Percentiles rank a stretch among this genome's conserved stretches.
phyloP scores from a whole-genome alignment of 371 early-diverging fungal species.

The Mortierella sp. region DNA sequence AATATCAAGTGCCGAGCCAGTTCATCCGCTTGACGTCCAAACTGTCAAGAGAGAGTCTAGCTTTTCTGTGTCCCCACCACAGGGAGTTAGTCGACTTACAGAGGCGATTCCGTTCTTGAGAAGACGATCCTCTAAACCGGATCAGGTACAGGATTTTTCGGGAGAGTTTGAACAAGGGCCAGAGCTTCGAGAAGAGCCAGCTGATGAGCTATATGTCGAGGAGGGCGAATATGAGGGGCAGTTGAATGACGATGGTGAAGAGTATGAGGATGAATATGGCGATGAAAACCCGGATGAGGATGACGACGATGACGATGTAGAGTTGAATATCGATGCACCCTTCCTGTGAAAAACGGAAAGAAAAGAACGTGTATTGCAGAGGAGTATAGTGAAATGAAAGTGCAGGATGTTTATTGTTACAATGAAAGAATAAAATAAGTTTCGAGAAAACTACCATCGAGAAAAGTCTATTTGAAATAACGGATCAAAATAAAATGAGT shows the following conservation, averaged over 20 bases:
- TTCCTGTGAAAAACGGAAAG: slow-evolving; percentile 18
- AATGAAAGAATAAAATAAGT: background rate
- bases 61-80: slow-evolving; percentile 48
- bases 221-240: slow-evolving; percentile 41
- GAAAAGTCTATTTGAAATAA: slow-evolving; percentile 33
- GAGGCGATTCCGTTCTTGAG: slow-evolving; percentile 42
- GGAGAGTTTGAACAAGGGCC: background rate
- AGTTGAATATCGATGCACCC: slow-evolving; percentile 42
- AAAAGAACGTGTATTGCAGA: background rate
- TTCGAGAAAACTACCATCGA: slow-evolving; percentile 29
- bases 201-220: slow-evolving; percentile 5
- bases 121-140: slow-evolving; percentile 14
- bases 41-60: slow-evolving; percentile 10
- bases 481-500: background rate
- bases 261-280: slow-evolving; percentile 18
- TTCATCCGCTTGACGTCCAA: slow-evolving; percentile 27
- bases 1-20: background rate
- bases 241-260: slow-evolving; percentile 8
- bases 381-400: background rate
- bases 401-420: slow-evolving; percentile 18
- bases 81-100: slow-evolving; percentile 29
- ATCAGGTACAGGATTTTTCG: slow-evolving; percentile 3
- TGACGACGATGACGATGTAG: slow-evolving; percentile 41
- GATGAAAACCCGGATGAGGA: slow-evolving; percentile 16
- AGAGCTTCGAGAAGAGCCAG: background rate